A percentile compares a stretch with the other conserved stretches of the same genome.
Evolutionary conservation across 345 rosid genomes (phyloP).

Genomic region (Euphorbia pulcherrima): DNA sequence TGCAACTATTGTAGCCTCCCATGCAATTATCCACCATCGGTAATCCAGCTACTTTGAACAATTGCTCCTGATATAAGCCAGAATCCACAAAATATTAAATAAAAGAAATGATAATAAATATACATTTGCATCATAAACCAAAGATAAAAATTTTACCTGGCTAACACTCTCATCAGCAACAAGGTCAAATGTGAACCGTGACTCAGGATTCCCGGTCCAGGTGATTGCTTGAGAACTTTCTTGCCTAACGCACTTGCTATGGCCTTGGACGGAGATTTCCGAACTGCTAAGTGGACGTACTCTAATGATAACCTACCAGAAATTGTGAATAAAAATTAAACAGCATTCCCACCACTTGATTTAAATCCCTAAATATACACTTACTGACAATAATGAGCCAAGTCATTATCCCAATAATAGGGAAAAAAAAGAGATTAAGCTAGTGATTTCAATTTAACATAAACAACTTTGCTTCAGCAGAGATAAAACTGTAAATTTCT

Average conservation of each 20-base stretch:
- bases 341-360: neutral
- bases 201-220: slow-evolving; percentile 90
- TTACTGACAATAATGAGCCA: neutral
- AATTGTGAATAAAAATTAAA: neutral
- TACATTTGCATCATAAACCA: neutral
- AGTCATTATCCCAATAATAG: neutral
- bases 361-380: neutral
- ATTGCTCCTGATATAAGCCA: slow-evolving; percentile 52
- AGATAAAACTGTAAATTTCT: neutral
- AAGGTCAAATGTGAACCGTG: slow-evolving; percentile 85
- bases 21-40: slow-evolving; percentile 97
- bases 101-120: neutral
- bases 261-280: slow-evolving; percentile 79
- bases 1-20: slow-evolving; percentile 96
- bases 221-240: slow-evolving; percentile 78
- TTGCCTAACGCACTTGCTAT: slow-evolving; percentile 69
- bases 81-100: slow-evolving; percentile 8
- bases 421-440: neutral
- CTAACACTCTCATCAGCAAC: slow-evolving; percentile 87
- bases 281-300: slow-evolving; percentile 77
- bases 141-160: slow-evolving; percentile 48
- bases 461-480: neutral
- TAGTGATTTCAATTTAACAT: neutral
- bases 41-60: slow-evolving; percentile 89
- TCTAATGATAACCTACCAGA: slow-evolving; percentile 74